Evolutionary conservation across 1,284 basidiomycete species (phyloP), one percentile per base, ranked within the genome.

Genomic region (Ceratobasidium papillatum): DNA sequence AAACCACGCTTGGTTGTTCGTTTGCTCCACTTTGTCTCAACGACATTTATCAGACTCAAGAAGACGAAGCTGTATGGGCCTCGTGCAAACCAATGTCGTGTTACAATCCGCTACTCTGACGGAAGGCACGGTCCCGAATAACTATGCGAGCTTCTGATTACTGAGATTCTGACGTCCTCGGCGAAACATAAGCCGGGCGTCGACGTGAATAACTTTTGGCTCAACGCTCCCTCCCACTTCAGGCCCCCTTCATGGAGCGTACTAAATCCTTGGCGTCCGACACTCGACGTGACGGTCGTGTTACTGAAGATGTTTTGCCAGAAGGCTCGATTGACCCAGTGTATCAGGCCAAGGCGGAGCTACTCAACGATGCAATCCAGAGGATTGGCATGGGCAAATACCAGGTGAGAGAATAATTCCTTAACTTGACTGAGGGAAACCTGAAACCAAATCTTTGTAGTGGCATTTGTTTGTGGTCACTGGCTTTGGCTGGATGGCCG

Each of bases 341-440:
- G 0, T 91, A 91, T 77, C 85, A 86, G 74, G 87, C 85, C 19
- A 91, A 91, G 77, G 88, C 89, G 0, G 82, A 83, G 2, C 82
- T 91, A 9, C 80, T 92, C 73, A 92, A 91, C 76, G 84, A 87
- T 74, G 90, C 90, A 0, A 83, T 93, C 12, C 88, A 90, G 79
- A 87, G 90, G 69, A 89, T 92, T 52, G 91, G 91, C 7, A 91
- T 91, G 87, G 91, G 91, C 3, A 87, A 83, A 73, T 92, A 92
- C 79, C 90, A 91, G 83, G 87, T 87, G 76, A 56, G 84, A n/a
- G 76, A 56, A 66, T 54, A 8, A 36, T 36, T 38, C 3, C 19
- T 11, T 25, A 34, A 8, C 14, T 34, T 14, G 3, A 25, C n/a
- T 51, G 36, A 5, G 19, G 11, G 52, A 22, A 11, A 43, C 22